Evolutionary conservation across 2,329 filamentous ascomycete genomes (phyloP).

Genomic region (Epichloe sylvatica): DNA sequence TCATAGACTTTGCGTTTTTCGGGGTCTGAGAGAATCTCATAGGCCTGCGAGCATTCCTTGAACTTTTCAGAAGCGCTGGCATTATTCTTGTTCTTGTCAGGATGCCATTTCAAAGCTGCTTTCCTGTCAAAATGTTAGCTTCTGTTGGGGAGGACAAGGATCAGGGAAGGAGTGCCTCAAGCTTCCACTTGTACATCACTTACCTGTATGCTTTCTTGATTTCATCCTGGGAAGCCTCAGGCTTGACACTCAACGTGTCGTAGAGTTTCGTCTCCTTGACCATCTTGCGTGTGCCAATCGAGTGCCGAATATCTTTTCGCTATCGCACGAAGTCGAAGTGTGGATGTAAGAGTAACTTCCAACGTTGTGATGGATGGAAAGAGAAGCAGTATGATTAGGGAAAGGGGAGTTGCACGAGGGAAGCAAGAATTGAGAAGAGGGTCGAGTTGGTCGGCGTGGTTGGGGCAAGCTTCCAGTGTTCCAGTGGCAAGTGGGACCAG

Average conservation of each 20-base stretch:
- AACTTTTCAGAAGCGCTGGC: conserved; percentile 80
- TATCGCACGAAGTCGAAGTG: not conserved
- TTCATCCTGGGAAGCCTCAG: conserved; percentile 74
- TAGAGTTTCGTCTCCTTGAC: conserved; percentile 93
- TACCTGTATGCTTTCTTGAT: conserved; percentile 95
- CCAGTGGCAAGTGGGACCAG: conserved; percentile 7
- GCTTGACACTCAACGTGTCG: conserved; percentile 66
- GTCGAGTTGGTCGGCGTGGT: not conserved
- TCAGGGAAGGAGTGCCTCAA: not conserved
- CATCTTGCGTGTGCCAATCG: conserved; percentile 41
- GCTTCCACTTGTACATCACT: conserved; percentile 4
- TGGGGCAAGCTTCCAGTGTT: not conserved
- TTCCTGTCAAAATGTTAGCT: conserved; percentile 41
- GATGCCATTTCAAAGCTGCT: conserved; percentile 80
- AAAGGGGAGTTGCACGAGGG: no score
- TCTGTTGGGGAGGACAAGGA: not conserved
- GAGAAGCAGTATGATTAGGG: no score
- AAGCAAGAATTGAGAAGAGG: not conserved
- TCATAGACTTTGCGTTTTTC: conserved; percentile 96
- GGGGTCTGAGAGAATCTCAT: conserved; percentile 93
- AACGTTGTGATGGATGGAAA: not conserved
- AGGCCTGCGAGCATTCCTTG: conserved; percentile 95
- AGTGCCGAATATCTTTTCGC: not conserved
- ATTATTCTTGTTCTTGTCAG: conserved; percentile 96
- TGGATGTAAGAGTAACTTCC: not conserved